Conservation (phyloP, 208 protist genomes). For the Trypanosoma cruzi region DNA sequence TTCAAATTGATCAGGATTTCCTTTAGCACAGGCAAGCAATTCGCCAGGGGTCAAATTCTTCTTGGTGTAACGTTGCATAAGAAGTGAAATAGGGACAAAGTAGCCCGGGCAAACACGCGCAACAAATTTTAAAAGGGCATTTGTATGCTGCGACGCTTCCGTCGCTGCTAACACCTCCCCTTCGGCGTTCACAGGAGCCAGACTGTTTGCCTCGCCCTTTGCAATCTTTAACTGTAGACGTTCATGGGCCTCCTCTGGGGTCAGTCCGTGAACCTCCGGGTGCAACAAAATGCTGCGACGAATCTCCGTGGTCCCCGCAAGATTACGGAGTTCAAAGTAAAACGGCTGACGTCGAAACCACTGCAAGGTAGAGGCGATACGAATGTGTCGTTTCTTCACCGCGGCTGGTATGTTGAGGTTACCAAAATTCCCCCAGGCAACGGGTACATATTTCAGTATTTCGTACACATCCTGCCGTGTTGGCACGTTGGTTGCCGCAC, state of each 20-base stretch:
- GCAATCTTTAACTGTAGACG: constrained; percentile 55
- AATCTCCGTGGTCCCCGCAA: constrained; percentile 69
- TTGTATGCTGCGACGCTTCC: constrained; percentile 28
- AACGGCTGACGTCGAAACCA: constrained; percentile 87
- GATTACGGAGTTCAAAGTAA: constrained; percentile 85
- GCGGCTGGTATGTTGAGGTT: constrained; percentile 61
- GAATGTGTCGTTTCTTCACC: constrained; percentile 63
- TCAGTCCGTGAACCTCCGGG: constrained; percentile 77
- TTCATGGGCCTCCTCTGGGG: constrained; percentile 58
- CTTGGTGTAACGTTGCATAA: constrained; percentile 82
- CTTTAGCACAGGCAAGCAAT: constrained; percentile 38
- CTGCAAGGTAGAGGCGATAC: constrained; percentile 44
- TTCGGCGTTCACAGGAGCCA: constrained; percentile 44
- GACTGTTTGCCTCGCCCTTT: constrained; percentile 64
- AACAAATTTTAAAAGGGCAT: constrained; percentile 51
- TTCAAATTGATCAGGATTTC: constrained; percentile 65
- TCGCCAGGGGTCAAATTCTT: constrained; percentile 62
- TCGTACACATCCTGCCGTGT: constrained; percentile 77
- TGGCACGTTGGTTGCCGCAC: constrained; percentile 38
- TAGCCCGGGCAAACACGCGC: constrained; percentile 76
- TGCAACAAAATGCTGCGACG: constrained; percentile 77
- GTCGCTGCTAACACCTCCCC: constrained; percentile 31
- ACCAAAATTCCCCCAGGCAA: constrained; percentile 80
- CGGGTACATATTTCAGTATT: constrained; percentile 82
- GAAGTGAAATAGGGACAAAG: constrained; percentile 63